phyloP scores from a whole-genome alignment of 2,329 filamentous ascomycete genomes.

The Pyricularia pennisetigena region DNA sequence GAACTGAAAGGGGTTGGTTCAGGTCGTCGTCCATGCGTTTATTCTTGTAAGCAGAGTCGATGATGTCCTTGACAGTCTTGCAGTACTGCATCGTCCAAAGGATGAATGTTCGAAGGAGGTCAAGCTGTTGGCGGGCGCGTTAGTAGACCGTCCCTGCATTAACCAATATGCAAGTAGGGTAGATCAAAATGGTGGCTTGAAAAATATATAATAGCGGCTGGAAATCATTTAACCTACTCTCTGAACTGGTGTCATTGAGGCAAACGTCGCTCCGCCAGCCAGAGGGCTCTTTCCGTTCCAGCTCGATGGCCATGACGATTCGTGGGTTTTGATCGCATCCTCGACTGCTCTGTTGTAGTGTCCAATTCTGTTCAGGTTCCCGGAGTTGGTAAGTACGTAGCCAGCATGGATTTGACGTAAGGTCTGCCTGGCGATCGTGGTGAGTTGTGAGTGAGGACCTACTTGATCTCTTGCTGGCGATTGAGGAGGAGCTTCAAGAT shows the following conservation, averaged over 20 bases:
- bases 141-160: background rate
- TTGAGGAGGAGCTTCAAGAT: constrained; percentile 83
- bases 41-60: constrained; percentile 85
- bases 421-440: constrained; percentile 3
- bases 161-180: background rate
- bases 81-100: constrained; percentile 87
- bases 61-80: constrained; percentile 67
- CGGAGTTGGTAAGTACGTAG: background rate
- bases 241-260: constrained; percentile 70
- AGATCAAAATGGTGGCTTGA: background rate
- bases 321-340: constrained; percentile 79
- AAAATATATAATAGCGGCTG: background rate
- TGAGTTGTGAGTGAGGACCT: constrained; percentile 26
- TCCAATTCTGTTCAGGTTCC: constrained; percentile 55
- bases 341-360: constrained; percentile 91
- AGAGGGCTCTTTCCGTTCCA: constrained; percentile 81
- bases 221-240: constrained; percentile 46
- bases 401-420: background rate
- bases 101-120: constrained; percentile 70
- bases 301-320: constrained; percentile 74
- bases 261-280: constrained; percentile 70
- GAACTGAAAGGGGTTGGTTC: constrained; percentile 77
- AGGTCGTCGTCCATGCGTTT: constrained; percentile 66
- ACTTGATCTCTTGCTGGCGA: constrained; percentile 98
- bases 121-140: constrained; percentile 46